Percentiles rank a stretch among this genome's conserved stretches.
phyloP scores from a whole-genome alignment of 257 asterid species.

The Jasminum sambac region DNA sequence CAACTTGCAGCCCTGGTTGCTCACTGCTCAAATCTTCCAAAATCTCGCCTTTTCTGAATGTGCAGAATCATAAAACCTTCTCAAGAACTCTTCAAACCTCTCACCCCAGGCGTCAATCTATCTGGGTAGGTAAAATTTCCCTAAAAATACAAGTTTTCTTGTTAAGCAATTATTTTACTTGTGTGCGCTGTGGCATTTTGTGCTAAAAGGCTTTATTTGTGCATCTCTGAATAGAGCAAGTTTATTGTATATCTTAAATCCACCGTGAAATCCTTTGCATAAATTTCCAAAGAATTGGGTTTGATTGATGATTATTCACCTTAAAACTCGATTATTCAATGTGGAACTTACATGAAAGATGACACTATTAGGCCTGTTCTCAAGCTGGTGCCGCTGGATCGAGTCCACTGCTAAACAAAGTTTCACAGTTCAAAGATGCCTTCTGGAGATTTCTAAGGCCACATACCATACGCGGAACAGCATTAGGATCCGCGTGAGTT shows the following conservation, averaged over 20 bases:
- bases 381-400: conserved; percentile 80
- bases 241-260: not conserved
- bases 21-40: conserved; percentile 31
- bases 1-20: conserved; percentile 27
- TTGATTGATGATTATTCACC: not conserved
- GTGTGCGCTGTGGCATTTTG: not conserved
- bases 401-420: conserved; percentile 53
- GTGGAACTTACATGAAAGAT: conserved; percentile 32
- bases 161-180: not conserved
- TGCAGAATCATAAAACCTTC: conserved; percentile 23
- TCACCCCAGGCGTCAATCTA: conserved; percentile 32
- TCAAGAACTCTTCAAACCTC: conserved; percentile 22
- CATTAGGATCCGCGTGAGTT: conserved; percentile 87
- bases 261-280: not conserved
- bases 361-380: conserved; percentile 74
- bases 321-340: not conserved
- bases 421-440: conserved; percentile 74
- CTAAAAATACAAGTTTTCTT: not conserved
- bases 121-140: conserved; percentile 46
- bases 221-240: not conserved
- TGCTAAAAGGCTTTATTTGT: not conserved
- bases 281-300: not conserved
- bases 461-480: conserved; percentile 95
- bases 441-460: conserved; percentile 98
- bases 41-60: conserved; percentile 27